phyloP scores from a whole-genome alignment of 345 rosid genomes.

The Dovyalis caffra region DNA sequence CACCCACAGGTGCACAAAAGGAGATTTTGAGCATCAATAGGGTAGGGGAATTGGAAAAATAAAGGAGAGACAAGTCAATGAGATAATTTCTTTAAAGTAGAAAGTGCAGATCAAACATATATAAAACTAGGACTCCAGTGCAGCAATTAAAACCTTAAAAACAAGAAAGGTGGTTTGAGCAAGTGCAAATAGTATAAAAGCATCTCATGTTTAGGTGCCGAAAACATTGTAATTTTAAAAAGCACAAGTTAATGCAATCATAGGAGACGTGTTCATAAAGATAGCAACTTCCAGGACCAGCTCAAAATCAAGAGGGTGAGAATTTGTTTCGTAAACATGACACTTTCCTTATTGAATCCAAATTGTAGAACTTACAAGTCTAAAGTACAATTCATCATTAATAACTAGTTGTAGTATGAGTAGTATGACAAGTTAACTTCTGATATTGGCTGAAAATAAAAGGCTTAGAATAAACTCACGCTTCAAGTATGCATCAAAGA shows the following conservation, averaged over 20 bases:
- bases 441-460: not conserved
- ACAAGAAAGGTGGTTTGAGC: too few species aligned
- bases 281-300: not conserved
- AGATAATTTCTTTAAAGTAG: not conserved
- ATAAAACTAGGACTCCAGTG: constrained; percentile 33
- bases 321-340: not conserved
- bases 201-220: too few species aligned
- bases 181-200: too few species aligned
- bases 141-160: too few species aligned
- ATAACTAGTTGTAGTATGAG: not conserved
- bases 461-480: constrained; percentile 52
- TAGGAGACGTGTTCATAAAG: not conserved
- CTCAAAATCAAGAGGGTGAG: not conserved
- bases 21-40: not conserved
- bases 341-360: not conserved
- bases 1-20: not conserved
- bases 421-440: not conserved
- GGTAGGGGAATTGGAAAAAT: not conserved
- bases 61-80: not conserved
- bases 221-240: too few species aligned
- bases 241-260: too few species aligned
- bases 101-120: constrained; percentile 22
- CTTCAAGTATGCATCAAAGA: constrained; percentile 87
- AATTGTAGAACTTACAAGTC: not conserved
- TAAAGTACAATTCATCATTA: not conserved